phyloP scores from a whole-genome alignment of 768 basidiomycete species.

The Russula brevipes region DNA sequence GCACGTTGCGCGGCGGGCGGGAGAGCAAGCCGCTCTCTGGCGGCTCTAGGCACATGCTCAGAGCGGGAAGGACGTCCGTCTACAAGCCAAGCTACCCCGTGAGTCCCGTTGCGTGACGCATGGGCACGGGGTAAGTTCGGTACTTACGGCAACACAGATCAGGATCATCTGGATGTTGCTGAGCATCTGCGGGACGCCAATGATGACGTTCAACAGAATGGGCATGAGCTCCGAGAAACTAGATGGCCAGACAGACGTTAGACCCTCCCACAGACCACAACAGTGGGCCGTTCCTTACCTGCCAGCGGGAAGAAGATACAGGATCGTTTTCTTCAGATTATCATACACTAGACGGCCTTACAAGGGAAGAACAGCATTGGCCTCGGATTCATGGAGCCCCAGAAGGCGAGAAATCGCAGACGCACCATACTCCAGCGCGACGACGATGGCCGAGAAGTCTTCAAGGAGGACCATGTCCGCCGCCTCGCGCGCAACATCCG shows the following conservation, averaged over 20 bases:
- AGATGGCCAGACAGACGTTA: background rate
- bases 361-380: background rate
- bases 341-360: constrained; percentile 52
- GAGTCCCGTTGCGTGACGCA: background rate
- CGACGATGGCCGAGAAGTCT: constrained; percentile 60
- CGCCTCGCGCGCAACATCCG: constrained; percentile 51
- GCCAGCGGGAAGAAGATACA: constrained; percentile 49
- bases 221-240: constrained; percentile 61
- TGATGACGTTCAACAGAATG: constrained; percentile 45
- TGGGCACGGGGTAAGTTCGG: no score
- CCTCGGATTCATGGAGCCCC: no score
- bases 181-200: constrained; percentile 41
- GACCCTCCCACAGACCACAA: background rate
- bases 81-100: background rate
- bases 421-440: constrained; percentile 56
- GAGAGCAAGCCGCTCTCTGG: constrained; percentile 56
- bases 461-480: constrained; percentile 60
- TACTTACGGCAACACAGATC: constrained; percentile 43
- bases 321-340: constrained; percentile 53
- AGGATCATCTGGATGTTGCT: constrained; percentile 43
- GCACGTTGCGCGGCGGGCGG: constrained; percentile 50
- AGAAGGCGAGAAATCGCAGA: background rate
- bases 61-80: constrained; percentile 52
- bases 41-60: constrained; percentile 53
- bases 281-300: constrained; percentile 31